A percentile compares a stretch with the other conserved stretches of the same genome.
Evolutionary conservation across 2,329 filamentous ascomycete genomes (phyloP).

Genomic region (Fusarium sterilihyphosum): DNA sequence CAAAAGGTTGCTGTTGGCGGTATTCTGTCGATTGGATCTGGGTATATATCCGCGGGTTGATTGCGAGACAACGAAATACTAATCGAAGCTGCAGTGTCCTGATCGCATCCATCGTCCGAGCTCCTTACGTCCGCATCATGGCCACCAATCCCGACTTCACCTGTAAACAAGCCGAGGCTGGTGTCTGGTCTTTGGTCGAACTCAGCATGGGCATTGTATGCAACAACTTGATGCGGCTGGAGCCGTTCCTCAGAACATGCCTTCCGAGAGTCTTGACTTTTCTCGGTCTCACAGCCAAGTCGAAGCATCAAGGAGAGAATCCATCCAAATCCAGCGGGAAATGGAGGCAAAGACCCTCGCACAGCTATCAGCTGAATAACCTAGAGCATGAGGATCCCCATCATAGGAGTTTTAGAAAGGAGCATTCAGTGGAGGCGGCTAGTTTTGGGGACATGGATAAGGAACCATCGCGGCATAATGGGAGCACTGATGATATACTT

Average conservation of each 20-base stretch:
- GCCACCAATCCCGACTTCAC: neutral
- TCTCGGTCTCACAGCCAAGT: neutral
- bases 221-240: neutral
- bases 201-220: slow-evolving; percentile 1
- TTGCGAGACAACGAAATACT: neutral
- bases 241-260: neutral
- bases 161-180: neutral
- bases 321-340: neutral
- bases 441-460: neutral
- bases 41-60: neutral
- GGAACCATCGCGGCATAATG: neutral
- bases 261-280: neutral
- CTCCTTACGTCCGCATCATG: neutral
- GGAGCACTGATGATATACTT: neutral
- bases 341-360: no score
- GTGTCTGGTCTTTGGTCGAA: neutral
- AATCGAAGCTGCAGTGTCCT: neutral
- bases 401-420: neutral
- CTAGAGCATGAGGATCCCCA: neutral
- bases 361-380: neutral
- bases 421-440: neutral
- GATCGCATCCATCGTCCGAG: neutral
- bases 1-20: neutral
- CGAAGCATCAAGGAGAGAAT: neutral
- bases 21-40: neutral